Base-by-base conservation (phyloP, 2,329 filamentous ascomycete genomes). In the Epicoccum nigrum region DNA sequence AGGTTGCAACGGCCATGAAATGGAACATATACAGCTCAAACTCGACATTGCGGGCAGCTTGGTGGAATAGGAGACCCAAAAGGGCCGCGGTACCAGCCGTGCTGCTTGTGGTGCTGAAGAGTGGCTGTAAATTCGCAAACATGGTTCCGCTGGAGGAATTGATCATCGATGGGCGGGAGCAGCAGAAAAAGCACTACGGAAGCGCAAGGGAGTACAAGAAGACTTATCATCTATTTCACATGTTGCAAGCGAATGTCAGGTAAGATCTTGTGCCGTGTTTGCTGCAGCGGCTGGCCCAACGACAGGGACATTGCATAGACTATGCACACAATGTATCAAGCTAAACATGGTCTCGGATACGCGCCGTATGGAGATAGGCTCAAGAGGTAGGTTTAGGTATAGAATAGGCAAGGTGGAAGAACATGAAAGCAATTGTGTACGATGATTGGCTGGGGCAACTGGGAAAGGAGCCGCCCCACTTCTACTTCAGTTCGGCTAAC, bases 21-120 rank as follows among this genome's bases (percentile, higher is more conserved):
- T 63, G 62, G 34, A 50, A 63, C 62, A 68, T 68, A 44, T 58
- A 33, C 4, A 57, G 25, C 32, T 67, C 64, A 40, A 66, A 66
- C 27, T 67, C 63, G 19, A 65, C 51, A 2, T 45, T 49, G 6
- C 41, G 45, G 21, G 62, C 58, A 1, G 39, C 47, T 3, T 61
- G 27, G 30, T 66, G 64, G 32, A 65, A 62, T 1, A 63, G n/a
- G 3, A 64, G 16, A 4, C 62, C 62, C 15, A 63, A 38, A 7
- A 64, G 27, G 13, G 45, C 43, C 13, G 53, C 51, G 27, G 39
- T 42, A 15, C 37, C 34, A 13, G 47, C 55, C 19, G 41, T 42
- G 32, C 35, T 47, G 28, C 28, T 11, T 16, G 30, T 37, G n/a
- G 28, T n/a, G 12, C 33, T 15, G 7, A 47, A 34, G 16, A 34